These are phyloP conservation scores for Cyclanthera cordifolia DNA, from an alignment of 306 rosid genomes.

Conservation along the genomic window DNA sequence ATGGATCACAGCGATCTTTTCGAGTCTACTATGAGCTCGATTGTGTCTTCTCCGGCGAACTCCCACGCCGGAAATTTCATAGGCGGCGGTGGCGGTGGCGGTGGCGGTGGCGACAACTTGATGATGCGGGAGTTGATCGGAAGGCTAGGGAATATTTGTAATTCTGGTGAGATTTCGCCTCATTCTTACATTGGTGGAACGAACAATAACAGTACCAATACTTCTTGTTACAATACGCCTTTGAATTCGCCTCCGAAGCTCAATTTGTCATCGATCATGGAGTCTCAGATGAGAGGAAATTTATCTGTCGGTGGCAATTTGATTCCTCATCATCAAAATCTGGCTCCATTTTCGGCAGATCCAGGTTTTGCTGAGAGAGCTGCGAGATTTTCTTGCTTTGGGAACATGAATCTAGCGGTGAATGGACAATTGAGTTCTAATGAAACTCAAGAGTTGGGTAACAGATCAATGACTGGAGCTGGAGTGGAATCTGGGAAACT, in stretches of 20 bases:
- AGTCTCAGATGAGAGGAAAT: slow-evolving; percentile 16
- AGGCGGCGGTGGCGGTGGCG: slow-evolving; percentile 17
- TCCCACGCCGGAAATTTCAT: slow-evolving; percentile 18
- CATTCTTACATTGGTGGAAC: slow-evolving; percentile 22
- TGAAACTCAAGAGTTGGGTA: slow-evolving; percentile 27
- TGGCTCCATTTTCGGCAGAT: slow-evolving; percentile 36
- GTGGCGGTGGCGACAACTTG: slow-evolving; percentile 18
- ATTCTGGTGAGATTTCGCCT: slow-evolving; percentile 31
- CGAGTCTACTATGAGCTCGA: slow-evolving; percentile 47
- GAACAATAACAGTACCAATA: slow-evolving; percentile 19
- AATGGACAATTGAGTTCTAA: slow-evolving; percentile 23
- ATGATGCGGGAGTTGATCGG: slow-evolving; percentile 46
- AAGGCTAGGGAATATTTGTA: slow-evolving; percentile 40
- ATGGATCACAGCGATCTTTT: slow-evolving; percentile 49
- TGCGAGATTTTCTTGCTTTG: slow-evolving; percentile 39
- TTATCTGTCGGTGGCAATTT: slow-evolving; percentile 10
- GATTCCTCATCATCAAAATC: slow-evolving; percentile 17
- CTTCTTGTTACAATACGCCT: slow-evolving; percentile 42
- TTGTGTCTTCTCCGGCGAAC: slow-evolving; percentile 46
- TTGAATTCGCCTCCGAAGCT: slow-evolving; percentile 36
- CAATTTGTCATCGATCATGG: too few species aligned
- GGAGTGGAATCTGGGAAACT: slow-evolving; percentile 25
- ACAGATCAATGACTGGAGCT: slow-evolving; percentile 22
- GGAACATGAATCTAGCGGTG: slow-evolving; percentile 13
- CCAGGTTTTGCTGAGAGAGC: slow-evolving; percentile 49